phyloP scores from a whole-genome alignment of 2,329 filamentous ascomycete genomes.

The Teratosphaeria nubilosa region DNA sequence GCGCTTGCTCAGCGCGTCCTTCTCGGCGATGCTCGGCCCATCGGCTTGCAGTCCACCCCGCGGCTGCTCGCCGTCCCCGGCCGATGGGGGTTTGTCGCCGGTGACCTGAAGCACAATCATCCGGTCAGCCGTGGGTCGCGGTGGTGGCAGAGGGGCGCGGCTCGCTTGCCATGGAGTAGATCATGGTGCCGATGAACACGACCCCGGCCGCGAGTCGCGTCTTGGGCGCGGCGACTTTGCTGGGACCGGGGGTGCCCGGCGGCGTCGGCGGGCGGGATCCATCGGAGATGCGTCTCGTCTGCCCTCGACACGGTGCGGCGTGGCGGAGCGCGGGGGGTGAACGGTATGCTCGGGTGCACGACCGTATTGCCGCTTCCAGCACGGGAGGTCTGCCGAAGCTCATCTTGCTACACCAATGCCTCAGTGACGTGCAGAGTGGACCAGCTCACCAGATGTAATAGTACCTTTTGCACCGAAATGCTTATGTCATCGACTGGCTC shows the following conservation, averaged over 20 bases:
- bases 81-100: slow-evolving; percentile 21
- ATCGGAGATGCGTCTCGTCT: slow-evolving; percentile 17
- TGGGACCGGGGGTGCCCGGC: slow-evolving; percentile 25
- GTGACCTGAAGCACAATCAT: slow-evolving; percentile 21
- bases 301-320: slow-evolving; percentile 6
- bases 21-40: slow-evolving; percentile 65
- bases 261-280: slow-evolving; percentile 12
- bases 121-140: slow-evolving; percentile 5
- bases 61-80: neutral
- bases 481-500: neutral
- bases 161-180: slow-evolving; percentile 47
- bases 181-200: slow-evolving; percentile 42
- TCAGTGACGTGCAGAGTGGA: neutral
- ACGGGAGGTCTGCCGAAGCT: neutral
- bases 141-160: neutral
- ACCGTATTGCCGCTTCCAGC: slow-evolving; percentile 5
- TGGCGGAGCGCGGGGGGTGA: neutral
- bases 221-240: slow-evolving; percentile 29
- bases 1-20: slow-evolving; percentile 70
- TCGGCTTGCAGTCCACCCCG: slow-evolving; percentile 38
- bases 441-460: neutral
- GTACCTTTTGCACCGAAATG: neutral
- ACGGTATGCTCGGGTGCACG: slow-evolving; percentile 11
- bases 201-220: slow-evolving; percentile 37
- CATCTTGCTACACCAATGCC: neutral